phyloP scores from a whole-genome alignment of 2,329 filamentous ascomycete genomes.

The Ilyonectria robusta region DNA sequence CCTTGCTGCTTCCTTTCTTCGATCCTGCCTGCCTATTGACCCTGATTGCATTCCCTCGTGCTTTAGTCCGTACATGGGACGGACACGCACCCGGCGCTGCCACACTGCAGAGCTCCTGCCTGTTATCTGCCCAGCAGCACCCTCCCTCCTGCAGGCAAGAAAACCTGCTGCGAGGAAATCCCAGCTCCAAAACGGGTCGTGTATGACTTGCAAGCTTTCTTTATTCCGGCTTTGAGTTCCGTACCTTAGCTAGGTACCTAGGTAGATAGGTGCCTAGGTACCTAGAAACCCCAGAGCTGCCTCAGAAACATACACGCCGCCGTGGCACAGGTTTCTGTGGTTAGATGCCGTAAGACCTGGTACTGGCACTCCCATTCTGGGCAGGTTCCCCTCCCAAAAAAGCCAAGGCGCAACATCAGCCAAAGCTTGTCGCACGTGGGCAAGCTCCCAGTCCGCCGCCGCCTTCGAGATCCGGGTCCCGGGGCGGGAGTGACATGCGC shows the following conservation, averaged over 20 bases:
- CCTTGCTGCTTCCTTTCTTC: neutral
- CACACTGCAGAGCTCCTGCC: neutral
- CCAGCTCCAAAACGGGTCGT: neutral
- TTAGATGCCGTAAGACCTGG: no score
- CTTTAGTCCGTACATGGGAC: neutral
- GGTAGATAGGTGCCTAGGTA: no score
- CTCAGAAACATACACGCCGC: neutral
- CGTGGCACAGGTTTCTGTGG: no score
- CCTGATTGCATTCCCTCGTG: slow-evolving; percentile 14
- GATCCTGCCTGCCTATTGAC: neutral
- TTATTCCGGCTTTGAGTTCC: neutral
- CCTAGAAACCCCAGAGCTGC: neutral
- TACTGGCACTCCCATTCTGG: neutral
- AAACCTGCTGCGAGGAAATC: neutral
- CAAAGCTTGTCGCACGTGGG: slow-evolving; percentile 49
- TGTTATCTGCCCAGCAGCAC: neutral
- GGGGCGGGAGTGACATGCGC: slow-evolving; percentile 17
- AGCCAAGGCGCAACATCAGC: slow-evolving; percentile 37
- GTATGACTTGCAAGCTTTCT: neutral
- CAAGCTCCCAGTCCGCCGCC: slow-evolving; percentile 9
- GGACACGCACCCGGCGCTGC: neutral
- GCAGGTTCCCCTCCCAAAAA: neutral
- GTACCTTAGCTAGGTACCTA: no score
- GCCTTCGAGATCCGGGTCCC: slow-evolving; percentile 17
- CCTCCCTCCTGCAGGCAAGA: neutral